Conservation (phyloP, 805 yeast species). For the Candida vartiovaarae region DNA sequence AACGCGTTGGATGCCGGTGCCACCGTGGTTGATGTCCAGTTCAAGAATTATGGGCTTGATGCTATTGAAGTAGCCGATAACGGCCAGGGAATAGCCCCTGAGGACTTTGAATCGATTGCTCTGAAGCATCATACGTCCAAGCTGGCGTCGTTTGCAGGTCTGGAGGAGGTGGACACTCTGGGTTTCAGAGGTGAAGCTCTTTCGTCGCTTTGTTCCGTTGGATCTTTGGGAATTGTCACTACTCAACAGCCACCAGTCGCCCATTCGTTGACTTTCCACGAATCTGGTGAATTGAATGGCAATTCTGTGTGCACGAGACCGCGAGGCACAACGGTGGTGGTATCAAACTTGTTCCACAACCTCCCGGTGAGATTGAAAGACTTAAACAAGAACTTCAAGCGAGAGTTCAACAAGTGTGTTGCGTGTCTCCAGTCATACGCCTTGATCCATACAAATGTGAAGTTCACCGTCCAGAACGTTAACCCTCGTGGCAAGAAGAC, state of each 20-base stretch:
- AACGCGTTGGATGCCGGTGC: conserved; percentile 80
- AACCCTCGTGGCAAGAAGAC: conserved; percentile 41
- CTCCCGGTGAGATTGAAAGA: conserved; percentile 82
- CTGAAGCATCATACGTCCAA: conserved; percentile 66
- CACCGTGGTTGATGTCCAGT: conserved; percentile 55
- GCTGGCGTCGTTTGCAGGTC: conserved; percentile 46
- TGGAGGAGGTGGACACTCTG: conserved; percentile 43
- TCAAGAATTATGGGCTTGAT: conserved; percentile 68
- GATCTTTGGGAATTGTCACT: conserved; percentile 43
- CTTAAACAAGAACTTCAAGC: conserved; percentile 55
- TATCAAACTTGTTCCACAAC: conserved; percentile 53
- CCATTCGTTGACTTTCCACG: conserved; percentile 43
- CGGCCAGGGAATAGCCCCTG: conserved; percentile 53
- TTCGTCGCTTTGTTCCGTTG: conserved; percentile 57
- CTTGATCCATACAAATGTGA: conserved; percentile 52
- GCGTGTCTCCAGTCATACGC: conserved; percentile 54
- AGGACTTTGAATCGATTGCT: conserved; percentile 49
- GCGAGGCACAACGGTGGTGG: conserved; percentile 60
- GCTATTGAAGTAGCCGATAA: conserved; percentile 62
- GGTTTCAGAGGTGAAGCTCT: conserved; percentile 84
- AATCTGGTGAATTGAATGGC: conserved; percentile 43
- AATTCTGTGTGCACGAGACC: conserved; percentile 41
- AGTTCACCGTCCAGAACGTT: conserved; percentile 54
- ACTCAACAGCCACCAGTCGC: conserved; percentile 51
- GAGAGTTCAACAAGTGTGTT: conserved; percentile 69